These are phyloP conservation scores for Protomyces inouyei DNA, from an alignment of 1,139 yeast species.

Conservation along the genomic window DNA sequence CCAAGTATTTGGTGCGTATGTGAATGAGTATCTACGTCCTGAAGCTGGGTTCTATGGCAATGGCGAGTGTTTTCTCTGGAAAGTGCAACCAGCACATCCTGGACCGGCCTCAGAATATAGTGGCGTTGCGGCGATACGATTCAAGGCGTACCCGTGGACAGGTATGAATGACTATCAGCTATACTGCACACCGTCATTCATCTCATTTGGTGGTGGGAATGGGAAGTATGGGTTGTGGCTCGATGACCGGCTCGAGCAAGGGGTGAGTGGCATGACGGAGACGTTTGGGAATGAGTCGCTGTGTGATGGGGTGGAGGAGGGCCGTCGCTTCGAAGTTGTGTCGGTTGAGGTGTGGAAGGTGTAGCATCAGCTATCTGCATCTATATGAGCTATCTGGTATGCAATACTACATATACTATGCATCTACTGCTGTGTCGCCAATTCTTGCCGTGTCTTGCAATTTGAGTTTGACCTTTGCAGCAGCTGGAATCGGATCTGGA, in stretches of 20 bases:
- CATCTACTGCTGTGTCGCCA: neutral
- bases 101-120: neutral
- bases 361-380: neutral
- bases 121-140: constrained; percentile 48
- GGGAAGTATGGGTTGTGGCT: constrained; percentile 93
- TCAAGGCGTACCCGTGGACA: constrained; percentile 82
- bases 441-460: neutral
- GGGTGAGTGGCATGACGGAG: constrained; percentile 70
- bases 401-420: neutral
- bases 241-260: constrained; percentile 65
- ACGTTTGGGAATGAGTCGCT: constrained; percentile 90
- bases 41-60: constrained; percentile 77
- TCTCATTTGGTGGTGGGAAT: constrained; percentile 87
- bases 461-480: too few relatives aligned
- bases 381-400: neutral
- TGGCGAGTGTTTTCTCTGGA: constrained; percentile 62
- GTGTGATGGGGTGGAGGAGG: constrained; percentile 44
- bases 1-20: constrained; percentile 73
- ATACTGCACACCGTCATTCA: constrained; percentile 69
- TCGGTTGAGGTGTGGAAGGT: constrained; percentile 86
- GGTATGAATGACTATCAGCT: constrained; percentile 82
- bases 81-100: neutral
- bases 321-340: constrained; percentile 62
- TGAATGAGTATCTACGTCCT: constrained; percentile 70
- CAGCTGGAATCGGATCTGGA: too few relatives aligned